Evolutionary conservation across 345 rosid species (phyloP).

Genomic region (Rhodamnia rubescens): DNA sequence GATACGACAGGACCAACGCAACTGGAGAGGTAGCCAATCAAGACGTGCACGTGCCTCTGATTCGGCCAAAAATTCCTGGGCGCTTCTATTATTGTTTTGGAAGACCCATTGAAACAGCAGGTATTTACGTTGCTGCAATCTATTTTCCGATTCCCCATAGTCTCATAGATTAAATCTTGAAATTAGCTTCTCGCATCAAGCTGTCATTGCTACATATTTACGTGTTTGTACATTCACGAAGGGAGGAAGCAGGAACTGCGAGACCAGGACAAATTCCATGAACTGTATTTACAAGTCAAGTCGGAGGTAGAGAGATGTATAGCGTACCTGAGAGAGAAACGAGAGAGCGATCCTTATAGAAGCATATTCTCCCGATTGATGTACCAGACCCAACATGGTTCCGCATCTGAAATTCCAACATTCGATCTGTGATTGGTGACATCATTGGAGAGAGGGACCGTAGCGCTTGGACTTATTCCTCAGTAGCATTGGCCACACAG

Average conservation of each 20-base stretch:
- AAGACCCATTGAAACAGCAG: conserved; percentile 64
- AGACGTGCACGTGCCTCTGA: conserved; percentile 34
- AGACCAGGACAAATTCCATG: conserved; percentile 42
- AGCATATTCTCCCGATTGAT: conserved; percentile 31
- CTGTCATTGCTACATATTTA: not conserved
- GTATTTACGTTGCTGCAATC: conserved; percentile 10
- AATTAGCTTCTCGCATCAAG: not conserved
- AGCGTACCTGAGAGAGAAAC: conserved; percentile 42
- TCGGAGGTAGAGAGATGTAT: conserved; percentile 51
- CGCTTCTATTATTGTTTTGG: conserved; percentile 66
- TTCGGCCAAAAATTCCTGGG: conserved; percentile 69
- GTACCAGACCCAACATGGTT: conserved; percentile 38
- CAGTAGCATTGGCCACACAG: not conserved
- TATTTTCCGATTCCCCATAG: not conserved
- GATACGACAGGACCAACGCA: conserved; percentile 23
- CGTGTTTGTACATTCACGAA: not conserved
- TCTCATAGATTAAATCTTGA: too few species aligned
- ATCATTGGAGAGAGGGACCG: not conserved
- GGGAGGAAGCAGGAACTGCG: conserved; percentile 37
- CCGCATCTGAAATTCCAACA: conserved; percentile 42
- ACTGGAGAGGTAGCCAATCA: conserved; percentile 50
- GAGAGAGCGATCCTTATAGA: conserved; percentile 64
- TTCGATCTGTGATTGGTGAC: conserved; percentile 32
- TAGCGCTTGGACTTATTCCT: not conserved
- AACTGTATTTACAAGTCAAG: conserved; percentile 51